phyloP scores from a whole-genome alignment of 78 protist species.

The Protostelium mycophagum region DNA sequence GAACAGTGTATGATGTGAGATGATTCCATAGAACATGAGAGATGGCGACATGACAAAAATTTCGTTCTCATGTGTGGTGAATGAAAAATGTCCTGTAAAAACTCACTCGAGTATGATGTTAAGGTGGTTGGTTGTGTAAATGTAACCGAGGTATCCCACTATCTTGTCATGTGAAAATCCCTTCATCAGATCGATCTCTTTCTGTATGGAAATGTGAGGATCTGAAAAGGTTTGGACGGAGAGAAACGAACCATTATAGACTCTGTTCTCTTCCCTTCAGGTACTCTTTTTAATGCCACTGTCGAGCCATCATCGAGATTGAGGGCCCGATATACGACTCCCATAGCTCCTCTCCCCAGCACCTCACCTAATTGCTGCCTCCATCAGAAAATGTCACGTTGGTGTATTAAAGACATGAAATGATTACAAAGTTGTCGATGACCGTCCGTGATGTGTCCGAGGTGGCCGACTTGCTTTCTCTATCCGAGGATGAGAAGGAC shows the following conservation, averaged over 20 bases:
- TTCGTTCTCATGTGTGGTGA: not conserved
- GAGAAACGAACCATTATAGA: not conserved
- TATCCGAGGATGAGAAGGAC: too few relatives aligned
- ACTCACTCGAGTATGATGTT: conserved; percentile 79
- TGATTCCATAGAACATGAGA: not conserved
- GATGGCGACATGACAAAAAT: not conserved
- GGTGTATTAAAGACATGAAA: not conserved
- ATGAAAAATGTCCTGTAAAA: not conserved
- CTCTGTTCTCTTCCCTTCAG: not conserved
- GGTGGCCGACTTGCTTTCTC: too few relatives aligned
- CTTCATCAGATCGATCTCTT: not conserved
- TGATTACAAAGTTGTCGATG: not conserved
- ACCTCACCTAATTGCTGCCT: not conserved
- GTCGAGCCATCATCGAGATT: not conserved
- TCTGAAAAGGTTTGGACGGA: not conserved
- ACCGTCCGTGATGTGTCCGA: not conserved
- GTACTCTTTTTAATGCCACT: not conserved
- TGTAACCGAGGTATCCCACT: conserved; percentile 36
- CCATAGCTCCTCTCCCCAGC: not conserved
- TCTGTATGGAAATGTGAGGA: not conserved
- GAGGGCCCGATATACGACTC: not conserved
- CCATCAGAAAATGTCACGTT: not conserved
- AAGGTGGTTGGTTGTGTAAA: conserved; percentile 20
- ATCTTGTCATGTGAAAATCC: conserved; percentile 46
- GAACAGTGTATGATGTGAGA: not conserved